Conservation (phyloP, 1,284 basidiomycete genomes). For the Cryptococcus sp. region DNA sequence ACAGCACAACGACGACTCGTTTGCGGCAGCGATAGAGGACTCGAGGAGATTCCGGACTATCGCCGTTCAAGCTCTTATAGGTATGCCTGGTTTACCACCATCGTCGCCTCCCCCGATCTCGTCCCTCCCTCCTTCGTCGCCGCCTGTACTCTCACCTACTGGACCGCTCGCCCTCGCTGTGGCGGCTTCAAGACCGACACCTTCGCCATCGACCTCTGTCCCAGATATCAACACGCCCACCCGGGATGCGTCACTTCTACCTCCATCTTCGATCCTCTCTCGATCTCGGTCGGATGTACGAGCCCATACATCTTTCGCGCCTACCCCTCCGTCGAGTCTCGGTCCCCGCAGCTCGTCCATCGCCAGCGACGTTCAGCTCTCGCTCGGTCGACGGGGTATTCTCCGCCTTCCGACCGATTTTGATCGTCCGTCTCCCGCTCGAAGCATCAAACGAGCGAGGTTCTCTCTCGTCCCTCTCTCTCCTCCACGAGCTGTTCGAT, state of each 20-base stretch:
- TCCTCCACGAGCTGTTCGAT: neutral
- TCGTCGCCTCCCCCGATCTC: neutral
- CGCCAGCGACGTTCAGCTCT: neutral
- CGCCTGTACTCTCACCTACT: neutral
- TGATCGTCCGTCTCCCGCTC: neutral
- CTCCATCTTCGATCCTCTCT: neutral
- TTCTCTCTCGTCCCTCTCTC: constrained; percentile 2
- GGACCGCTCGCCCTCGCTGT: too few species aligned
- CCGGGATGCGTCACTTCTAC: neutral
- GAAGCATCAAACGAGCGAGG: neutral
- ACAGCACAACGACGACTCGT: neutral
- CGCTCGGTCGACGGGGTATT: constrained; percentile 2
- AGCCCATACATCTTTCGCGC: neutral
- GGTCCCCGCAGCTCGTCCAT: neutral
- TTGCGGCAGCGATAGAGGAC: neutral
- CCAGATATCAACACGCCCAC: neutral
- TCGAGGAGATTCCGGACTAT: too few species aligned
- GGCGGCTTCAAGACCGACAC: neutral
- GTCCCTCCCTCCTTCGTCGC: neutral
- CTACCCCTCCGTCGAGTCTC: neutral
- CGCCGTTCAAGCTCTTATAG: too few species aligned
- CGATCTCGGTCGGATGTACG: neutral
- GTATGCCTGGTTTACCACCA: too few species aligned
- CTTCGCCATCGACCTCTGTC: neutral
- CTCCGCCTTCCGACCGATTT: constrained; percentile 3